These are phyloP conservation scores for Conticribra guillardii DNA, from an alignment of 108 stramenopile species.

Conservation along the genomic window DNA sequence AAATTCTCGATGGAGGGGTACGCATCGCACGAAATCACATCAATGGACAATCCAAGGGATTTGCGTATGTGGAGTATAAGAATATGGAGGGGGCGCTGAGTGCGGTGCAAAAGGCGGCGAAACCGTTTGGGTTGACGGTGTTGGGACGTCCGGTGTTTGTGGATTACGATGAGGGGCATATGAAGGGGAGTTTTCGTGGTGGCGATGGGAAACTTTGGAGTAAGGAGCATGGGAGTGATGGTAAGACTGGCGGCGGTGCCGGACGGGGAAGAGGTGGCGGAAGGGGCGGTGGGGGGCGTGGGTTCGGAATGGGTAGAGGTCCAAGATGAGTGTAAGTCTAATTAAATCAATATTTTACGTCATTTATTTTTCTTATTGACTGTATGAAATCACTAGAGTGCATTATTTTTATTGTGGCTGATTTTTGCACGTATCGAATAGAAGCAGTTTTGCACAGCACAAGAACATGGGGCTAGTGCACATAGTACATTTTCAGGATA, in stretches of 20 bases:
- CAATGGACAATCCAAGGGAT: constrained; percentile 74
- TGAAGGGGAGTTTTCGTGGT: constrained; percentile 72
- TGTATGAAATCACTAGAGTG: too few species aligned
- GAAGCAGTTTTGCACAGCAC: too few species aligned
- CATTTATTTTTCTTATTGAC: too few species aligned
- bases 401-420: too few species aligned
- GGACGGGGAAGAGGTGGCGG: constrained; percentile 15
- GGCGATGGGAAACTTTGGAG: constrained; percentile 72
- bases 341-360: not conserved
- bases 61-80: constrained; percentile 82
- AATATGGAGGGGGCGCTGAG: constrained; percentile 55
- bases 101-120: constrained; percentile 64
- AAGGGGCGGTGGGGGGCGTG: constrained; percentile 8
- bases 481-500: too few species aligned
- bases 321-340: constrained; percentile 3
- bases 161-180: constrained; percentile 83
- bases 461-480: too few species aligned
- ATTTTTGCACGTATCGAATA: too few species aligned
- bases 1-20: constrained; percentile 70
- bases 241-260: constrained; percentile 8
- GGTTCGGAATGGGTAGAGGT: constrained; percentile 4
- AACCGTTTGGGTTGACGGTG: constrained; percentile 53
- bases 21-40: constrained; percentile 71
- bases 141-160: constrained; percentile 60
- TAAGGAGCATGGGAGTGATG: constrained; percentile 51